A percentile compares a stretch with the other conserved stretches of the same genome.
phyloP scores from a whole-genome alignment of 225 moss, liverwort and hornwort species.

The Pseudoscleropodium purum region DNA sequence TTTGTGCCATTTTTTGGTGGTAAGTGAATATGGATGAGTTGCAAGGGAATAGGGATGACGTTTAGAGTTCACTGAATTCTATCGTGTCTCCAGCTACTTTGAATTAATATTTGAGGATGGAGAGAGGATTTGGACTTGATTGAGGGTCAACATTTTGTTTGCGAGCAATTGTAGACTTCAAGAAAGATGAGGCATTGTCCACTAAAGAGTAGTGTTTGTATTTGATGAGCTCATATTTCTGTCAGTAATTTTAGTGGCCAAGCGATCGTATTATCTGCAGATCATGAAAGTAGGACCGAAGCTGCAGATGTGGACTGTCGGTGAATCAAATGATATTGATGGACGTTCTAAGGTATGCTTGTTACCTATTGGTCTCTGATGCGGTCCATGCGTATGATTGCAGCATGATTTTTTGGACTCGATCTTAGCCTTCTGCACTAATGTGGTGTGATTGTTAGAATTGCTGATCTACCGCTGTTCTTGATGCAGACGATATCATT shows the following conservation, averaged over 20 bases:
- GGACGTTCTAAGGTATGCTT: conserved; percentile 13
- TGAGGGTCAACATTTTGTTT: neutral
- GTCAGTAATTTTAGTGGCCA: neutral
- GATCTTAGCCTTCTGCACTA: neutral
- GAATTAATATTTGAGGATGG: neutral
- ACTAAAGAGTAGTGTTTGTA: neutral
- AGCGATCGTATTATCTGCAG: neutral
- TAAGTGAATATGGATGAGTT: neutral
- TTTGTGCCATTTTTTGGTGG: neutral
- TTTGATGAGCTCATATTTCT: neutral
- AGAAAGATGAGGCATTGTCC: neutral
- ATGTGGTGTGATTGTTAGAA: neutral
- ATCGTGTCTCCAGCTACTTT: neutral
- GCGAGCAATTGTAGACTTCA: neutral
- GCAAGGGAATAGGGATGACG: neutral
- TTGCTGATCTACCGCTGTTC: neutral
- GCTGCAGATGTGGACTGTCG: conserved; percentile 40
- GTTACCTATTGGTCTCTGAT: neutral
- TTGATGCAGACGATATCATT: conserved; percentile 26
- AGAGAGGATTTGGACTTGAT: neutral
- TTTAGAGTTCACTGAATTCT: neutral
- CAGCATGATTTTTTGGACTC: neutral
- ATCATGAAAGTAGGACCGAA: conserved; percentile 38
- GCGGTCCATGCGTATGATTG: neutral
- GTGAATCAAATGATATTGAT: conserved; percentile 10